Evolutionary conservation across 352 stramenopile genomes (phyloP).

Genomic region (Phytophthora sp.): DNA sequence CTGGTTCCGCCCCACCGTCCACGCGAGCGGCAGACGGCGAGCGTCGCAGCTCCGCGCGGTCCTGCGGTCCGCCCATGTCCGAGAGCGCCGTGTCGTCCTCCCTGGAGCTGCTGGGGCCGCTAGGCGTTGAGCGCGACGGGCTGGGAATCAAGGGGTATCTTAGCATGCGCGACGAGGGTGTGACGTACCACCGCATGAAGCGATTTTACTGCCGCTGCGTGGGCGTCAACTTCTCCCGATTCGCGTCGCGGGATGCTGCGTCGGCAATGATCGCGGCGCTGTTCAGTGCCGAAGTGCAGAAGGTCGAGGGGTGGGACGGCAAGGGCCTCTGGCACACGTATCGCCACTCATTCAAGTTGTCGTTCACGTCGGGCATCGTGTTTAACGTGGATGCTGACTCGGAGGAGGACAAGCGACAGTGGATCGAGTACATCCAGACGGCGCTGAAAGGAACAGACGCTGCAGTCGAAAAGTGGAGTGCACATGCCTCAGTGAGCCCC

Average conservation of each 20-base stretch:
- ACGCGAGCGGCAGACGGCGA: conserved; percentile 25
- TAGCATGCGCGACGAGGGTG: conserved; percentile 82
- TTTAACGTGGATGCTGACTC: conserved; percentile 84
- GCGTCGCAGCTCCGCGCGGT: conserved; percentile 16
- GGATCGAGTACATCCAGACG: conserved; percentile 80
- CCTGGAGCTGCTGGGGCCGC: conserved; percentile 33
- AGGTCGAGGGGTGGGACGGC: conserved; percentile 86
- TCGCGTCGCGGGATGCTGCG: conserved; percentile 69
- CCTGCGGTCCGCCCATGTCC: conserved; percentile 32
- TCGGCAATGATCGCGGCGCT: conserved; percentile 62
- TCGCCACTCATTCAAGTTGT: conserved; percentile 85
- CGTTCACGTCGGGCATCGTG: conserved; percentile 70
- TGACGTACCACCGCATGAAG: conserved; percentile 89
- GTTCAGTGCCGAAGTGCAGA: conserved; percentile 74
- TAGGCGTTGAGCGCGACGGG: conserved; percentile 62
- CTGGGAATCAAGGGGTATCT: conserved; percentile 80
- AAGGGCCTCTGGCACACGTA: conserved; percentile 86
- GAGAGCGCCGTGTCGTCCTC: conserved; percentile 30
- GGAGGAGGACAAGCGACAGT: conserved; percentile 79
- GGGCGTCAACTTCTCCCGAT: conserved; percentile 82
- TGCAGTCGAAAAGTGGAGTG: conserved; percentile 49
- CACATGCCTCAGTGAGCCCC: conserved; percentile 37
- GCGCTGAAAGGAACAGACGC: conserved; percentile 51
- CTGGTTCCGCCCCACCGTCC: conserved; percentile 22
- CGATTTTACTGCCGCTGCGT: conserved; percentile 83